A percentile compares a stretch with the other conserved stretches of the same genome.
Evolutionary conservation across 108 stramenopile species (phyloP).

Genomic region (Nannochloropsis gaditana): DNA sequence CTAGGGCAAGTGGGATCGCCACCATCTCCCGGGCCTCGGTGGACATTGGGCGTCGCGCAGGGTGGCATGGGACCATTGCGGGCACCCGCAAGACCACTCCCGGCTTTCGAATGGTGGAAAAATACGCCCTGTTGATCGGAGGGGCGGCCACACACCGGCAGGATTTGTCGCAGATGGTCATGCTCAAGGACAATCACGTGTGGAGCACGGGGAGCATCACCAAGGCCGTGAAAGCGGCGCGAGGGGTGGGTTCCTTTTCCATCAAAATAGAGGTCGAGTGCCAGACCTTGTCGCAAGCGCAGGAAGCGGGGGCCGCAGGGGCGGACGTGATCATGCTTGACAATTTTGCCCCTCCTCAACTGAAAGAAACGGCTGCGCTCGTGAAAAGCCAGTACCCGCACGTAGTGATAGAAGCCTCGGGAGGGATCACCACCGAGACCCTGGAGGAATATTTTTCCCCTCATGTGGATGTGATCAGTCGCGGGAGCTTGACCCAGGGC

Average conservation of each 20-base stretch:
- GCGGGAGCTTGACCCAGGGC: slow-evolving; percentile 96
- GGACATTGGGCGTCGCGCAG: slow-evolving; percentile 49
- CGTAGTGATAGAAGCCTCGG: slow-evolving; percentile 91
- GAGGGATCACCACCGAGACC: slow-evolving; percentile 89
- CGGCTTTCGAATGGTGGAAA: slow-evolving; percentile 94
- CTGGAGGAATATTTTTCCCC: slow-evolving; percentile 71
- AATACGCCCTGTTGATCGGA: slow-evolving; percentile 93
- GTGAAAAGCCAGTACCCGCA: slow-evolving; percentile 79
- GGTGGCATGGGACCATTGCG: slow-evolving; percentile 87
- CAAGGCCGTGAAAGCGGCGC: slow-evolving; percentile 73
- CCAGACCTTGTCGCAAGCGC: slow-evolving; percentile 6
- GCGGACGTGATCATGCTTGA: slow-evolving; percentile 87
- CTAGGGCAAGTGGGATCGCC: slow-evolving; percentile 91
- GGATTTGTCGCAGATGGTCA: slow-evolving; percentile 97
- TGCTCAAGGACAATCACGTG: slow-evolving; percentile 79
- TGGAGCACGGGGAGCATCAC: slow-evolving; percentile 80
- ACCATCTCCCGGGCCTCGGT: slow-evolving; percentile 62
- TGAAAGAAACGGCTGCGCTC: slow-evolving; percentile 67
- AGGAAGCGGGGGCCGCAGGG: slow-evolving; percentile 29
- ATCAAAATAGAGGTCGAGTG: slow-evolving; percentile 89
- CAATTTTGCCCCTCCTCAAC: slow-evolving; percentile 75
- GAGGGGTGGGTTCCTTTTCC: slow-evolving; percentile 81
- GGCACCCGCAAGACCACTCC: slow-evolving; percentile 98
- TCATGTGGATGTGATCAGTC: slow-evolving; percentile 88
- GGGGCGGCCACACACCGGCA: slow-evolving; percentile 89